These are phyloP conservation scores for Geranium brycei DNA, from an alignment of 345 rosid genomes.

Conservation along the genomic window DNA sequence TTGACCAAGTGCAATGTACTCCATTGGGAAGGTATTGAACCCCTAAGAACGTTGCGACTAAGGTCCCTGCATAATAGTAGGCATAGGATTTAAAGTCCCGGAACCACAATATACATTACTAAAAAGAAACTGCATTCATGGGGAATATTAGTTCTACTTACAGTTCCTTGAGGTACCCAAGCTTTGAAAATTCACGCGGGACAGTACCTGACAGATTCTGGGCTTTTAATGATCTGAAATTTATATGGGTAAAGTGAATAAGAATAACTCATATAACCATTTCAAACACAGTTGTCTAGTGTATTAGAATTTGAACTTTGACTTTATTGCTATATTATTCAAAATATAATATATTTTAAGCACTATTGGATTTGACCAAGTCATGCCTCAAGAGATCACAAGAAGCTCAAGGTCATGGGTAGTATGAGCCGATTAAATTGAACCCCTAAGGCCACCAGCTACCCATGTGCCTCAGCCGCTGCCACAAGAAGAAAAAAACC, in stretches of 20 bases:
- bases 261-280: background rate
- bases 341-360: too few species aligned
- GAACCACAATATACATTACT: background rate
- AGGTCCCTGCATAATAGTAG: conserved; percentile 45
- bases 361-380: too few species aligned
- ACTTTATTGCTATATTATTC: too few species aligned
- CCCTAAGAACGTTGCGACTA: conserved; percentile 59
- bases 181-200: conserved; percentile 63
- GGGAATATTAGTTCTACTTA: conserved; percentile 20
- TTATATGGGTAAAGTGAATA: background rate
- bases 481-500: too few species aligned
- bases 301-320: too few species aligned
- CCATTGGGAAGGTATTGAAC: conserved; percentile 74
- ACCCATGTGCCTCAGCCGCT: too few species aligned
- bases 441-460: too few species aligned
- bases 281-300: too few species aligned
- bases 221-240: conserved; percentile 47
- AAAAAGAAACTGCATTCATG: background rate
- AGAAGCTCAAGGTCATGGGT: too few species aligned
- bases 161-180: conserved; percentile 52
- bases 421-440: too few species aligned
- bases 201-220: conserved; percentile 56
- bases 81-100: too few species aligned
- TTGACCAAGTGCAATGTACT: conserved; percentile 47
- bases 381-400: too few species aligned